Base-by-base conservation (phyloP, 495 filamentous ascomycete species). In the Astrothelium macrocarpum region DNA sequence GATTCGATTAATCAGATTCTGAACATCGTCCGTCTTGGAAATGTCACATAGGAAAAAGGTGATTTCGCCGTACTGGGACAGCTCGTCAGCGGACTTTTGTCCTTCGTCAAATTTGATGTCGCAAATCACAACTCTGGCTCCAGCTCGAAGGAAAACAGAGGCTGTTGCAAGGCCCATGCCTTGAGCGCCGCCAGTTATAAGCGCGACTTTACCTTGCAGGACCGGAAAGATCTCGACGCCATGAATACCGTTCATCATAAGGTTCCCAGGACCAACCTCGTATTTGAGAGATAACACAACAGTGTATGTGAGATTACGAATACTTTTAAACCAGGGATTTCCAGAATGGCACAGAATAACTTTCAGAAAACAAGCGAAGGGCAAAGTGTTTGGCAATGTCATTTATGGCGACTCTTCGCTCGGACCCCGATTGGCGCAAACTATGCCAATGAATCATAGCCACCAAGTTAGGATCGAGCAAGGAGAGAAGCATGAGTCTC, bases 1-100 rank as follows among this genome's bases (percentile, higher is more conserved):
- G 10, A 67, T 67, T n/a, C 60, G 62, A 10, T 66, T 59, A 62
- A 68, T 66, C 53, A 70, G 66, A 31, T 53, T 62, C 23, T 68
- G 64, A 23, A 67, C 68, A 14, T 66, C 28, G 53, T 68, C 45
- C 20, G 45, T 16, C 11, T 49, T 49, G 45, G 45, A 49, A 18
- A 49, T 49, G 20, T 49, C 45, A 18, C 45, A 49, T 49, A 5
- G 11, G 1, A 49, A 16, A 23, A 49, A 49, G 14, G 11, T 49
- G 5, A 49, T 49, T 16, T 49, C 45, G 10, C 45, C 45, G 20
- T 49, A 49, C 20, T 49, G 12, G 12, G 45, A 9, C 12, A 49
- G 45, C 20, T 23, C 20, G 14, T 20, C n/a, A 5, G 45, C 45
- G 45, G 45, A 16, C 45, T 49, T 5, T 23, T 49, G 10, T 49